Evolutionary conservation across 148 eudicot genomes (phyloP).

Genomic region (Salicornia ramosissima): DNA sequence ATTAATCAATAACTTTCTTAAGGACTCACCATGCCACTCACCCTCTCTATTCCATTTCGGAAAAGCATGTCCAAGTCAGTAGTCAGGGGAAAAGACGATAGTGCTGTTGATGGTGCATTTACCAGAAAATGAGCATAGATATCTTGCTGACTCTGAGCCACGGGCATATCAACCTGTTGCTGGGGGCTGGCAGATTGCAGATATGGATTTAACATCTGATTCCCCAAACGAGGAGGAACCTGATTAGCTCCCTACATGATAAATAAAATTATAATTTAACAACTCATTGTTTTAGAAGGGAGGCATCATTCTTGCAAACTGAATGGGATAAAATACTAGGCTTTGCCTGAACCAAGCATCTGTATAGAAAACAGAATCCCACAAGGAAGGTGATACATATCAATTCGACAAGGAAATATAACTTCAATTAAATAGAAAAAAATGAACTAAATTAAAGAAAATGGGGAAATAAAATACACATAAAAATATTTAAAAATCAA

Average conservation of each 20-base stretch:
- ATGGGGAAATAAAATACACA: not conserved
- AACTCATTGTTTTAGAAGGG: not conserved
- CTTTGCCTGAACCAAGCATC: not conserved
- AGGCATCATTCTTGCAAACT: not conserved
- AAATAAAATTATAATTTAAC: not conserved
- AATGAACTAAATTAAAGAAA: not conserved
- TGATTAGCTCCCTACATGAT: constrained; percentile 31
- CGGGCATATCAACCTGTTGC: not conserved
- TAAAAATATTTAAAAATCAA: not conserved
- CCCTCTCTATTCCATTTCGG: constrained; percentile 16
- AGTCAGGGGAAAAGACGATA: constrained; percentile 9
- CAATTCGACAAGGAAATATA: not conserved
- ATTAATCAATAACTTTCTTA: not conserved
- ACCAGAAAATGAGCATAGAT: constrained; percentile 18
- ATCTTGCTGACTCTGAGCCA: constrained; percentile 21
- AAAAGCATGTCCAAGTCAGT: constrained; percentile 13
- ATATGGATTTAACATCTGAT: constrained; percentile 20
- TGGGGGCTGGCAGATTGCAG: constrained; percentile 12
- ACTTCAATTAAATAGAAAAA: not conserved
- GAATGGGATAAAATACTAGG: not conserved
- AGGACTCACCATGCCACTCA: constrained; percentile 18
- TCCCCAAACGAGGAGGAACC: constrained; percentile 14
- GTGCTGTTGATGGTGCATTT: constrained; percentile 9
- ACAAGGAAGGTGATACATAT: not conserved
- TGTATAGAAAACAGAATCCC: not conserved